Base-by-base conservation (phyloP, 371 early-diverging fungal species). In the Mortierella sp. region DNA sequence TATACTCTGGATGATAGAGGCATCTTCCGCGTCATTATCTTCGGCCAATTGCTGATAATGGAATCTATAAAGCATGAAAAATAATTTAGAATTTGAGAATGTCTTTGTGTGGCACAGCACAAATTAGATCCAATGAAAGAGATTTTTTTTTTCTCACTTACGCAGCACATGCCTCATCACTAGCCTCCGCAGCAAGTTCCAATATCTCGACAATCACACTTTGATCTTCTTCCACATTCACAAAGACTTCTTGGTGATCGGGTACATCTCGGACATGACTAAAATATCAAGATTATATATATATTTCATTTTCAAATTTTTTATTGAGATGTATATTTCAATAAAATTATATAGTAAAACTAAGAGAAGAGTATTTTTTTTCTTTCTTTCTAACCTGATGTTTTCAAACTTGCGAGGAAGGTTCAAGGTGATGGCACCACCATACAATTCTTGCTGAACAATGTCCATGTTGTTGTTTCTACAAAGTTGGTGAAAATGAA, bases 231-330 rank as follows among this genome's bases (percentile, higher is more conserved):
- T 83, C 75, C 49, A 78, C 83, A 71, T 93, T 90, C 8, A 92
- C 92, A 85, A 92, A 97, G 12, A 96, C 97, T 74, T 96, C 96
- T 84, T 97, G 97, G 83, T 96, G 93, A 78, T 94, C 94, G 0
- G 97, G 96, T 0, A 97, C 89, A 64, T 95, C 87, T 34, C 97
- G 93, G 34, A 97, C 68, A 43, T 86, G 67, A 76, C 95, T 96
- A 74, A n/a, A n/a, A n/a, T 1, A 28, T 53, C 6, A 23, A 51
- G 10, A 23, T 34, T 32, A 22, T 35, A n/a, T n/a, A 32, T 45
- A 1, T 28, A 31, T 63, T 45, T 51, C 31, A 40, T 63, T 63
- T 37, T 37, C 40, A 37, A 37, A 37, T 49, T 40, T 34, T 43
- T 61, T 26, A 53, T 35, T 13, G 51, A 17, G 59, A n/a, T 54